Percentiles rank a stretch among this genome's conserved stretches.
Conservation (phyloP, 164 flowering plant species). For the Kalanchoe fedtschenkoi region DNA sequence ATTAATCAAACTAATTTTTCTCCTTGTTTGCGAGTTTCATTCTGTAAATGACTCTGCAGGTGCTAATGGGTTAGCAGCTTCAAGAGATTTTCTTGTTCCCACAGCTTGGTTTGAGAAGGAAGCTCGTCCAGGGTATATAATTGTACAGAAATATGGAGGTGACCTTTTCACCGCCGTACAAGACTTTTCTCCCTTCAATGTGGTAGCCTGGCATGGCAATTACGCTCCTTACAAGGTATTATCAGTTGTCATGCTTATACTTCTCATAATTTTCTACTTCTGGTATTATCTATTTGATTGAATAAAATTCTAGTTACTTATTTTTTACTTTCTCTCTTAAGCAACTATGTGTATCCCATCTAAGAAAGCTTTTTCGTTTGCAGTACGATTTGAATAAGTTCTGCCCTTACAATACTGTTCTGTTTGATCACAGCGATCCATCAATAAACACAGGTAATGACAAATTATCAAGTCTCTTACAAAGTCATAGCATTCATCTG, state of each 20-base stretch:
- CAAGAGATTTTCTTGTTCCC: constrained; percentile 88
- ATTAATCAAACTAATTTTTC: too few relatives aligned
- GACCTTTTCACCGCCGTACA: constrained; percentile 85
- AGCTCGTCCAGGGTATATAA: constrained; percentile 47
- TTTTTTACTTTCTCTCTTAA: too few relatives aligned
- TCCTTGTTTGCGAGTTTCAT: too few relatives aligned
- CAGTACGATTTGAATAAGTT: constrained; percentile 87
- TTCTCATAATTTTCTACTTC: neutral
- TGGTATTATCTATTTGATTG: too few relatives aligned
- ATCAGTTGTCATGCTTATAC: neutral
- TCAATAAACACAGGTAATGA: constrained; percentile 78
- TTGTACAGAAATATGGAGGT: constrained; percentile 87
- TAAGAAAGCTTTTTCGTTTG: too few relatives aligned
- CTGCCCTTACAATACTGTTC: constrained; percentile 88
- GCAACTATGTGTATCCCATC: too few relatives aligned
- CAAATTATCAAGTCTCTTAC: neutral
- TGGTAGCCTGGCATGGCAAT: constrained; percentile 99
- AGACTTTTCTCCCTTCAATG: constrained; percentile 96
- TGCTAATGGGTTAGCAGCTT: constrained; percentile 92
- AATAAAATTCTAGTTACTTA: neutral
- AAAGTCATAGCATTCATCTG: too few relatives aligned
- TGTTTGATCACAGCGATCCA: constrained; percentile 88
- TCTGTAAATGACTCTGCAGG: constrained; percentile 30
- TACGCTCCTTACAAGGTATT: constrained; percentile 91
- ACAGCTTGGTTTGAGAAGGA: constrained; percentile 68